Base-by-base conservation (phyloP, 768 basidiomycete genomes). In the Trametes coccinea region DNA sequence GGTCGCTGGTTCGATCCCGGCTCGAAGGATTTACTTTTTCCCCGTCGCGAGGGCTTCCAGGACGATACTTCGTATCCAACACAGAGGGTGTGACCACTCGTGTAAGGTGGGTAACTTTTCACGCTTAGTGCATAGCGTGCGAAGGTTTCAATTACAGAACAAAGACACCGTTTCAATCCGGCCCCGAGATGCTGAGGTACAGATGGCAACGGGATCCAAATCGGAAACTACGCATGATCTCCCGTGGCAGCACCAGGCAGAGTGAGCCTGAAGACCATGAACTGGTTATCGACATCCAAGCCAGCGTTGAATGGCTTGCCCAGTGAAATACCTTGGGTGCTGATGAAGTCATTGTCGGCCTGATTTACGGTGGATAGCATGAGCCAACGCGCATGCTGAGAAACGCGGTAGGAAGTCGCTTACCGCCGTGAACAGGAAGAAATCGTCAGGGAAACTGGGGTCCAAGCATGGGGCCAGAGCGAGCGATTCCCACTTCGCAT, bases 401-500 rank as follows among this genome's bases (percentile, higher is more conserved):
- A 33, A 41, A 44, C 33, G 3, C 43, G 3, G 41, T 39, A 34
- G 27, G n/a, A 16, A 17, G 29, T 4, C 5, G 75, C 84, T 30
- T 68, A 86, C 85, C 4, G 78, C 81, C 11, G 82, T 82, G 75
- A 88, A 85, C 40, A 89, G 71, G 77, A 89, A 89, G 69, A 81
- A 88, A 66, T 89, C 88, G 63, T 89, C 73, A 0, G 87, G 88
- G 70, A 74, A 79, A 1, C 64, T 70, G 1, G 77, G 71, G 61
- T 85, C 85, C 10, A 76, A 69, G 17, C 79, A 79, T 0, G 86
- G 80, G 2, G 82, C 86, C 6, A 89, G 74, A 7, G 85, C 82
- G 13, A 87, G 75, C 1, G 82, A 84, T 67, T 89, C 88, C 85
- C 86, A 89, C 73, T 89, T 89, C 0, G 79, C 81, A 61, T 80